These are phyloP conservation scores for Cyberlindnera mrakii DNA, from an alignment of 805 yeast species.

Conservation along the genomic window DNA sequence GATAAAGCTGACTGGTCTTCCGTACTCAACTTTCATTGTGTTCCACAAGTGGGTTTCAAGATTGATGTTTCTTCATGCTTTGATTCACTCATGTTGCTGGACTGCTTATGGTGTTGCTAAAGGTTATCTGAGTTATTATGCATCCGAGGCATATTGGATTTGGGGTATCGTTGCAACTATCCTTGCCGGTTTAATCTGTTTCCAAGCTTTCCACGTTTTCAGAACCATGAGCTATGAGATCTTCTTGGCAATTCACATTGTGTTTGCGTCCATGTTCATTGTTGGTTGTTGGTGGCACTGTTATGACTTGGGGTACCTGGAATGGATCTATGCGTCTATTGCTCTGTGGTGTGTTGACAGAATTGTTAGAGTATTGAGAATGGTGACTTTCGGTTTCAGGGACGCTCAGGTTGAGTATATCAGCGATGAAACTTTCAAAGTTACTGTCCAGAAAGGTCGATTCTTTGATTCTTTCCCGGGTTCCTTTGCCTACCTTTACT, in stretches of 20 bases:
- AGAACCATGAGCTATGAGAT: conserved; percentile 54
- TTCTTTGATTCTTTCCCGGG: conserved; percentile 50
- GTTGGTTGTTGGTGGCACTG: conserved; percentile 57
- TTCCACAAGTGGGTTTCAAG: conserved; percentile 64
- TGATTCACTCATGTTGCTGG: conserved; percentile 18
- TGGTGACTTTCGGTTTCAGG: conserved; percentile 20
- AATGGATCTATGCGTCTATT: conserved; percentile 38
- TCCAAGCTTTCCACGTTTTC: conserved; percentile 45
- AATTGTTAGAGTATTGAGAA: conserved; percentile 36
- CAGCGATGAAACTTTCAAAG: conserved; percentile 41
- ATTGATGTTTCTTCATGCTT: conserved; percentile 25
- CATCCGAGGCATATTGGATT: conserved; percentile 8
- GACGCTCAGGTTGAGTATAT: conserved; percentile 16
- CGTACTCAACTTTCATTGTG: conserved; percentile 53
- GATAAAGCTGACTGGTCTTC: conserved; percentile 54
- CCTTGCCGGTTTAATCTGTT: conserved; percentile 35
- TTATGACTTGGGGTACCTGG: conserved; percentile 44
- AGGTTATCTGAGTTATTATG: conserved; percentile 1
- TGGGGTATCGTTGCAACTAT: conserved; percentile 42
- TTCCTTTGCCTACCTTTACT: conserved; percentile 49
- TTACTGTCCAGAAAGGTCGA: conserved; percentile 36
- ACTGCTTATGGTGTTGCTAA: conserved; percentile 6
- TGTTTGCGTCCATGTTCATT: conserved; percentile 47
- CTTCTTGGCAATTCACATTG: conserved; percentile 53
- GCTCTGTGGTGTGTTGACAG: conserved; percentile 34